Percentiles rank a stretch among this genome's conserved stretches.
phyloP scores from a whole-genome alignment of 805 yeast genomes.

The Candida piceae region DNA sequence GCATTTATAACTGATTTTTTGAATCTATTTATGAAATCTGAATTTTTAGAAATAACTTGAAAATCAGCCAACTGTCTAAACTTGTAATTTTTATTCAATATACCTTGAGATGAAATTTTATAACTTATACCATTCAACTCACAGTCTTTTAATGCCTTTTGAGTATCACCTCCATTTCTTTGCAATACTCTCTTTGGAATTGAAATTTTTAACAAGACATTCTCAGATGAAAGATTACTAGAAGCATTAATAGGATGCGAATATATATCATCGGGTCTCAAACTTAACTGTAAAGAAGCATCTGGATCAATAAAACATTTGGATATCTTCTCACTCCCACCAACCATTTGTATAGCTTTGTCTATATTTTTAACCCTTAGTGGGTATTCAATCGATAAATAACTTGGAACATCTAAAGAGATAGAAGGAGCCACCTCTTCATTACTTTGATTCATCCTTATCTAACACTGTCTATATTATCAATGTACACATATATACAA shows the following conservation, averaged over 20 bases:
- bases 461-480: not conserved
- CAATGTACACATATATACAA: too few species aligned
- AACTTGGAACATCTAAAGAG: conserved; percentile 69
- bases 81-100: conserved; percentile 62
- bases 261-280: conserved; percentile 32
- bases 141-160: conserved; percentile 37
- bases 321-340: conserved; percentile 47
- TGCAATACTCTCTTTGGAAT: conserved; percentile 52
- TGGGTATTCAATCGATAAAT: conserved; percentile 75
- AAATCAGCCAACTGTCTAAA: conserved; percentile 88
- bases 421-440: conserved; percentile 24
- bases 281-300: conserved; percentile 23
- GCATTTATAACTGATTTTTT: conserved; percentile 38
- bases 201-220: conserved; percentile 52
- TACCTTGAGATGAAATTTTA: conserved; percentile 55
- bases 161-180: conserved; percentile 36
- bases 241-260: conserved; percentile 59
- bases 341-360: conserved; percentile 64
- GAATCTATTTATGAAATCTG: conserved; percentile 41
- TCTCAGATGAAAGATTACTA: conserved; percentile 45
- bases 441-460: not conserved
- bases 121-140: conserved; percentile 29
- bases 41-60: conserved; percentile 62
- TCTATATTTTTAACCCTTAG: conserved; percentile 57
- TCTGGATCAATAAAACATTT: conserved; percentile 37